Base-by-base conservation (phyloP, 2,329 filamentous ascomycete genomes). In the Trichophyton mentagrophytes region DNA sequence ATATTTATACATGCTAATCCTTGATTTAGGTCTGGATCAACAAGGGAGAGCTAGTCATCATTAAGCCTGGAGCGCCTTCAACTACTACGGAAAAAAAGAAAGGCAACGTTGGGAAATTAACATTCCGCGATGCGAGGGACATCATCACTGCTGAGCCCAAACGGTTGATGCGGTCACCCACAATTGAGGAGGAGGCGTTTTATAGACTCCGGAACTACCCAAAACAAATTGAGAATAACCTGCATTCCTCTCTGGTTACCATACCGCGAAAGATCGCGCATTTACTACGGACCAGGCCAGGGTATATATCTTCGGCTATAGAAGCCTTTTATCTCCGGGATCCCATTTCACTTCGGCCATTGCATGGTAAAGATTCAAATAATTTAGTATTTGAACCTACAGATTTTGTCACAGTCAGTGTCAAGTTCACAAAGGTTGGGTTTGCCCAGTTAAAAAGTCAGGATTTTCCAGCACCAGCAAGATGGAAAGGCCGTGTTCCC, bases 261-360 rank as follows among this genome's bases (percentile, higher is more conserved):
- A 79, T 99, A 36, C 93, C 93, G 0, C 84, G 93, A 62, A 90
- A 86, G 66, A 75, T 96, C 30, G 92, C 90, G 5, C 86, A 86
- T 65, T 79, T 97, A 42, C 76, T 99, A 1, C 88, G 92, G 67
- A 76, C 82, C 49, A 83, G 85, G 22, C 89, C 91, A 0, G 82
- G 85, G 15, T 85, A 88, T 62, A 85, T 97, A 61, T 86, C 90
- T 1, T 85, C 90, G 0, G 90, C 90, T 1, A 83, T 92, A 2
- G 95, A 99, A 72, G 85, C 88, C 0, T 97, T 99, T 73, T 97
- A 97, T 71, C 80, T 96, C 13, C 85, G 93, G 63, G 91, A 97
- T 68, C 86, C 90, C 0, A 80, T 90, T 61, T 80, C 86, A 0
- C 74, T 96, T 49, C 86, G 86, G 60, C 82, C 85, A 0, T 76